Evolutionary conservation across 2,329 filamentous ascomycete species (phyloP).

Genomic region (Fonsecaea multimorphosa): DNA sequence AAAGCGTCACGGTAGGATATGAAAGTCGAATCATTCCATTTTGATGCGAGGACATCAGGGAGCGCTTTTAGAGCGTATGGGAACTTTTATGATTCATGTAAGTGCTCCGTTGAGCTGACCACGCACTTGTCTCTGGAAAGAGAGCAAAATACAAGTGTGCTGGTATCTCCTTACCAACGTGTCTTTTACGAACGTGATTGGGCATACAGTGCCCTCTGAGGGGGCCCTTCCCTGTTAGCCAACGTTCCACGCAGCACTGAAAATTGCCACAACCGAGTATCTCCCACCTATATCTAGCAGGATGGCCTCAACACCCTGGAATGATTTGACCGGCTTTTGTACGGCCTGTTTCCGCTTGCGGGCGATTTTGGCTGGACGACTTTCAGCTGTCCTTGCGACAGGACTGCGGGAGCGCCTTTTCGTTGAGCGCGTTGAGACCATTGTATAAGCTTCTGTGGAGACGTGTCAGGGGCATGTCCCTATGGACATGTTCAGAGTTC

Average conservation of each 20-base stretch:
- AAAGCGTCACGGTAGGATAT: slow-evolving; percentile 30
- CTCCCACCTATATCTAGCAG: slow-evolving; percentile 29
- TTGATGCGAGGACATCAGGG: slow-evolving; percentile 26
- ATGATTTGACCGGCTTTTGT: slow-evolving; percentile 1
- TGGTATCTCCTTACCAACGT: slow-evolving; percentile 29
- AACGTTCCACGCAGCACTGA: neutral
- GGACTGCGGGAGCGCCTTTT: slow-evolving; percentile 27
- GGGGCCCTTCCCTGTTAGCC: slow-evolving; percentile 1
- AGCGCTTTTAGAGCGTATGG: slow-evolving; percentile 36
- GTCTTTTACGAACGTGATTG: slow-evolving; percentile 36
- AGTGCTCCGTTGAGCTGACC: neutral
- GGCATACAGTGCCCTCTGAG: slow-evolving; percentile 38
- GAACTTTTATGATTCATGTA: slow-evolving; percentile 23
- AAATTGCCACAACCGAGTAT: neutral
- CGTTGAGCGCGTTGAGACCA: slow-evolving; percentile 26
- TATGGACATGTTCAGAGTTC: neutral
- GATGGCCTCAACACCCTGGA: slow-evolving; percentile 16
- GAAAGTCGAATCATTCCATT: slow-evolving; percentile 33
- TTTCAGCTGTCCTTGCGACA: neutral
- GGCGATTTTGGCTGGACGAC: slow-evolving; percentile 11
- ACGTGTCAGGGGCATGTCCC: no score
- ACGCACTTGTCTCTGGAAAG: neutral
- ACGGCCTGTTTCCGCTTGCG: neutral
- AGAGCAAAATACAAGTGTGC: neutral
- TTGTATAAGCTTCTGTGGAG: neutral